A percentile compares a stretch with the other conserved stretches of the same genome.
phyloP scores from a whole-genome alignment of 805 yeast genomes.

The Pichia heedii region DNA sequence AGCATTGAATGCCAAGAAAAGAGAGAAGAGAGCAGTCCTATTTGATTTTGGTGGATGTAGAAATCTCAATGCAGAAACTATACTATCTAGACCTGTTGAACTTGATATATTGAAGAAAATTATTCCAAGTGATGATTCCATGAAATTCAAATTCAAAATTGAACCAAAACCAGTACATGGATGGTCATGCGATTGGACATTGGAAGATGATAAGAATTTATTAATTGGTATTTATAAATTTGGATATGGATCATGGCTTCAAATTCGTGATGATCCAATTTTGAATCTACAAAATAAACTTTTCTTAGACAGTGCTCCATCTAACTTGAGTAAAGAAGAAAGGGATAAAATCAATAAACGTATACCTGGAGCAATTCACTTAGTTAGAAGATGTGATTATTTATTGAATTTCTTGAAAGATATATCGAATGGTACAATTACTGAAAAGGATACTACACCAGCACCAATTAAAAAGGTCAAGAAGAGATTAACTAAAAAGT shows the following conservation, averaged over 20 bases:
- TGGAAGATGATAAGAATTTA: conserved; percentile 77
- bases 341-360: conserved; percentile 40
- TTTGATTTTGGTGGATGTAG: conserved; percentile 85
- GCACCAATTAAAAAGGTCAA: conserved; percentile 14
- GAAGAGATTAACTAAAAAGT: conserved; percentile 17
- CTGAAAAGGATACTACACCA: background rate
- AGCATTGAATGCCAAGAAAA: conserved; percentile 44
- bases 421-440: conserved; percentile 4
- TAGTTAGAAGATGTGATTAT: conserved; percentile 87
- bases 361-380: conserved; percentile 87
- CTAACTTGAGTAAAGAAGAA: conserved; percentile 29
- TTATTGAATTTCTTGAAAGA: conserved; percentile 63
- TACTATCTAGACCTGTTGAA: conserved; percentile 78
- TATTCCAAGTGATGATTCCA: conserved; percentile 47
- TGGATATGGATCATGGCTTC: conserved; percentile 94
- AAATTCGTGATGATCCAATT: conserved; percentile 91
- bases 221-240: conserved; percentile 82
- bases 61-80: conserved; percentile 82
- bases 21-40: conserved; percentile 81
- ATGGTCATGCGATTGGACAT: conserved; percentile 86
- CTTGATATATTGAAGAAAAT: conserved; percentile 52
- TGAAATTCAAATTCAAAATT: conserved; percentile 48
- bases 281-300: conserved; percentile 79
- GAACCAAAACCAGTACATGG: conserved; percentile 76
- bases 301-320: conserved; percentile 44